A percentile compares a stretch with the other conserved stretches of the same genome.
Evolutionary conservation across 108 stramenopile genomes (phyloP).

Genomic region (Stephanodiscus minutulus): DNA sequence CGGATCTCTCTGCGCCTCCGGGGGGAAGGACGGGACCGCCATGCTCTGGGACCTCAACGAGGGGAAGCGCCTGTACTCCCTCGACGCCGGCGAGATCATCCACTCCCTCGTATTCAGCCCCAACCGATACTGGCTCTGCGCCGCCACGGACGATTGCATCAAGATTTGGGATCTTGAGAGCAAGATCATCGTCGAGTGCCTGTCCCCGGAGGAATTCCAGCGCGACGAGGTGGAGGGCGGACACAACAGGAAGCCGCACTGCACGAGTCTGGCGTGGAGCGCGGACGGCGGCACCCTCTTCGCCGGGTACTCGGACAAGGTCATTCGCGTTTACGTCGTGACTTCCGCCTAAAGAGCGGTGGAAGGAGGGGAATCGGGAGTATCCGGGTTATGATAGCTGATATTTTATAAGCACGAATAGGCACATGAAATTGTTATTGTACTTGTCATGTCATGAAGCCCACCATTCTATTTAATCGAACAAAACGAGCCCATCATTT

Average conservation of each 20-base stretch:
- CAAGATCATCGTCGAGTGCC: slow-evolving; percentile 97
- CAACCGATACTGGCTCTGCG: slow-evolving; percentile 99
- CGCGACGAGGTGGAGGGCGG: slow-evolving; percentile 66
- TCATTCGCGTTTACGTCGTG: slow-evolving; percentile 94
- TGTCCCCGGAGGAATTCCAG: slow-evolving; percentile 75
- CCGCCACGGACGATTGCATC: slow-evolving; percentile 97
- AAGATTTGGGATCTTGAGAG: slow-evolving; percentile 99
- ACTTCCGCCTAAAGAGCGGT: slow-evolving; percentile 58
- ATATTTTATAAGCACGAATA: too few species aligned
- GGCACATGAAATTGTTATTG: too few species aligned
- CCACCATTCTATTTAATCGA: too few species aligned
- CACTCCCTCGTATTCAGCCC: slow-evolving; percentile 98
- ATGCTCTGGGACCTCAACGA: slow-evolving; percentile 99
- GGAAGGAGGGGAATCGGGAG: not conserved
- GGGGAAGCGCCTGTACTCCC: slow-evolving; percentile 98
- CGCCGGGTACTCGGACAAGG: slow-evolving; percentile 96
- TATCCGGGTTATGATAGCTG: too few species aligned
- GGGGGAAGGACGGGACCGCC: slow-evolving; percentile 99
- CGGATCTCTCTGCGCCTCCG: slow-evolving; percentile 98
- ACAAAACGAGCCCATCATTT: too few species aligned
- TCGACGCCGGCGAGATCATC: slow-evolving; percentile 99
- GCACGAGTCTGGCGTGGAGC: slow-evolving; percentile 98
- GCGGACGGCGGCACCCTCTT: slow-evolving; percentile 96
- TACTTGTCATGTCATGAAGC: too few species aligned
- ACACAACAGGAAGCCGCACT: slow-evolving; percentile 66